Conservation (phyloP, 176 grass and related monocot species). For the Triticum aestivum region DNA sequence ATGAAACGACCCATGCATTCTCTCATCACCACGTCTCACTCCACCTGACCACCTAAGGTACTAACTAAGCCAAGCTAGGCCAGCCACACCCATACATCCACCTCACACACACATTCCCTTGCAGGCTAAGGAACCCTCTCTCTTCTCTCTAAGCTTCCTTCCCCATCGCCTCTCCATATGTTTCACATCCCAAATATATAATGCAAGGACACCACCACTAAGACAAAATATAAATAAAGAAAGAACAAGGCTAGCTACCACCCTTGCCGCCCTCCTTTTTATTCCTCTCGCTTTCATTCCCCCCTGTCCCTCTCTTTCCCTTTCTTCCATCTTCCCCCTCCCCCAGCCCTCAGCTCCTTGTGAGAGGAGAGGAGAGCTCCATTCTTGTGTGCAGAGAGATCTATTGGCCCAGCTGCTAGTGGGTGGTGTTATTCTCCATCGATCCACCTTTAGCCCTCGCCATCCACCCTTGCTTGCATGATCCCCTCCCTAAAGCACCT, state of each 20-base stretch:
- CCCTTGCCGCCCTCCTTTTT: constrained; percentile 48
- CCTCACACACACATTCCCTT: constrained; percentile 43
- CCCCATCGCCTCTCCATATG: constrained; percentile 29
- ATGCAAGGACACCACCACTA: constrained; percentile 44
- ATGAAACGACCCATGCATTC: constrained; percentile 21
- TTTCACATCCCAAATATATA: constrained; percentile 70
- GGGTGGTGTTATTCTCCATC: constrained; percentile 47
- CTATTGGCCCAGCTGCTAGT: constrained; percentile 33
- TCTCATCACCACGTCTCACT: neutral
- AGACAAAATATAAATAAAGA: constrained; percentile 29
- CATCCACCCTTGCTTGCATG: constrained; percentile 42
- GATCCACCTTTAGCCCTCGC: neutral
- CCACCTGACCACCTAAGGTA: neutral
- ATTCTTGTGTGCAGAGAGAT: constrained; percentile 16
- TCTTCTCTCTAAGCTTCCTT: constrained; percentile 1
- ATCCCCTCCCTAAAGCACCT: constrained; percentile 51
- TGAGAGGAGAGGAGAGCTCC: constrained; percentile 23
- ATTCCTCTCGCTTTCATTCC: constrained; percentile 45
- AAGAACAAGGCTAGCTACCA: constrained; percentile 2
- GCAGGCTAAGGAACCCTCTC: constrained; percentile 35
- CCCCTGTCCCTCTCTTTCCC: constrained; percentile 25
- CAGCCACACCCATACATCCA: constrained; percentile 26
- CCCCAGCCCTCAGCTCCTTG: constrained; percentile 1
- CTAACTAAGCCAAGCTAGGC: neutral
- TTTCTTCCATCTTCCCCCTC: neutral